phyloP scores from a whole-genome alignment of 192 early-diverging fungal species.

The Gryganskiella cystojenkinii region DNA sequence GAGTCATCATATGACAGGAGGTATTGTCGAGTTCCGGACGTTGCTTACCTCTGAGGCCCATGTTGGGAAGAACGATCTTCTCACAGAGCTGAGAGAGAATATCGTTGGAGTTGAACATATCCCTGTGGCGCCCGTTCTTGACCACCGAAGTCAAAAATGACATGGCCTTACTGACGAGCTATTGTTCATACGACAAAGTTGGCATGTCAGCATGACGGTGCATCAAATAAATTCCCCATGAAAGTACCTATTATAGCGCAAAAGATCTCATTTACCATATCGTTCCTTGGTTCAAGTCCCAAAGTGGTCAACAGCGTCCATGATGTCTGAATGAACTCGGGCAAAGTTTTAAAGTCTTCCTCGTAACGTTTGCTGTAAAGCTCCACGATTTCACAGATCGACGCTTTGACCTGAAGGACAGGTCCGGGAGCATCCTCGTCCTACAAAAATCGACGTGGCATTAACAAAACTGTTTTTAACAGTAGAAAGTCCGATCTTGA shows the following conservation, averaged over 20 bases:
- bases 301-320: slow-evolving; percentile 87
- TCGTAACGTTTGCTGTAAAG: slow-evolving; percentile 93
- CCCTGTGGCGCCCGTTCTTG: slow-evolving; percentile 73
- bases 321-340: slow-evolving; percentile 88
- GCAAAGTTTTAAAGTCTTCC: slow-evolving; percentile 85
- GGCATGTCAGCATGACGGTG: too few relatives aligned
- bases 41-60: slow-evolving; percentile 79
- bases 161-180: slow-evolving; percentile 92
- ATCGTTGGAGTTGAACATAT: slow-evolving; percentile 79
- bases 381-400: slow-evolving; percentile 93
- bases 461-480: not conserved
- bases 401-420: slow-evolving; percentile 90
- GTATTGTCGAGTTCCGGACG: too few relatives aligned
- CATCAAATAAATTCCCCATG: not conserved
- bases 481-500: not conserved
- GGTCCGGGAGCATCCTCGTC: slow-evolving; percentile 88
- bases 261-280: slow-evolving; percentile 63
- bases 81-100: slow-evolving; percentile 87
- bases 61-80: slow-evolving; percentile 93
- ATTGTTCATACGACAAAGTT: not conserved
- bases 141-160: slow-evolving; percentile 91
- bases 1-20: not conserved
- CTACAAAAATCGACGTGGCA: slow-evolving; percentile 30
- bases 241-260: not conserved
- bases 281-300: slow-evolving; percentile 79